Conservation (phyloP, 2,329 filamentous ascomycete species). For the Fusarium coffeatum region DNA sequence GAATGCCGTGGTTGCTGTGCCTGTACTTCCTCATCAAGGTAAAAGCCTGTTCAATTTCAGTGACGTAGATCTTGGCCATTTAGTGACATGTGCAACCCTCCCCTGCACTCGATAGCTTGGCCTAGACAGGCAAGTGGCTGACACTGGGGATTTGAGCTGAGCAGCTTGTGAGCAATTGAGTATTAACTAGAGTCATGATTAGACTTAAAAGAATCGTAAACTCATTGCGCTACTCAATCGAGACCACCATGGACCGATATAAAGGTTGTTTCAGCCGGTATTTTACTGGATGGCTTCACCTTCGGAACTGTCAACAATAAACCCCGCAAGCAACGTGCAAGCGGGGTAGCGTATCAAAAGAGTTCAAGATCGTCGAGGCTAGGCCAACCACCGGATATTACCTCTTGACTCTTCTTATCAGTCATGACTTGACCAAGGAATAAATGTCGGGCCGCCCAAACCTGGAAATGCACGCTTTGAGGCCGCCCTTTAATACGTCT, state of each 20-base stretch:
- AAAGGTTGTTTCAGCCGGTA: neutral
- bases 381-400: constrained; percentile 25
- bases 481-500: constrained; percentile 16
- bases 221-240: neutral
- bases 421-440: constrained; percentile 12
- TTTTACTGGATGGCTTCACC: neutral
- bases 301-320: neutral
- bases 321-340: constrained; percentile 3
- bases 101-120: constrained; percentile 3
- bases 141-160: constrained; percentile 1
- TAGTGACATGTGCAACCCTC: constrained; percentile 13
- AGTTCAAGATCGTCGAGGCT: constrained; percentile 26
- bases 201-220: constrained; percentile 1
- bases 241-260: neutral
- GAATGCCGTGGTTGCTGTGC: neutral
- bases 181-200: constrained; percentile 4
- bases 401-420: constrained; percentile 1
- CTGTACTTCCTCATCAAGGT: constrained; percentile 3
- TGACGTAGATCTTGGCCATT: constrained; percentile 20
- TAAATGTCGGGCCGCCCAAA: constrained; percentile 28
- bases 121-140: constrained; percentile 18
- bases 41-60: neutral
- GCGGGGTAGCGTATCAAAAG: constrained; percentile 25
- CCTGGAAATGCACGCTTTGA: neutral
- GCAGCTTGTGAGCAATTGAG: neutral